Percentiles rank a stretch among this genome's conserved stretches.
Evolutionary conservation across 2,329 filamentous ascomycete species (phyloP).

Genomic region (Hypoxylon sp.): DNA sequence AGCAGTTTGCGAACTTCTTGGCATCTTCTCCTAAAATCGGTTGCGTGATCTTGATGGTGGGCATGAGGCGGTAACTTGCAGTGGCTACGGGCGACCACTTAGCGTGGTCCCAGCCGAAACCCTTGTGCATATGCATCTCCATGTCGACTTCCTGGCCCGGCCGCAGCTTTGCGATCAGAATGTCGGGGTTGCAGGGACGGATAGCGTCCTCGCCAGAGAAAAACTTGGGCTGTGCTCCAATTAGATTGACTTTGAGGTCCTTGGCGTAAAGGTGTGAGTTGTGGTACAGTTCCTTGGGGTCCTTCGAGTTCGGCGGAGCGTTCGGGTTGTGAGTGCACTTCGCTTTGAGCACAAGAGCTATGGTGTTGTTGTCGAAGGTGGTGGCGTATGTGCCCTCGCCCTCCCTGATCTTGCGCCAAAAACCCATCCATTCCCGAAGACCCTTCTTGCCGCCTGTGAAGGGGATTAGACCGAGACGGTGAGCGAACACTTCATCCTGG

Average conservation of each 20-base stretch:
- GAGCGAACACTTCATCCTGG: conserved; percentile 95
- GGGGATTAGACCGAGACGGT: conserved; percentile 90
- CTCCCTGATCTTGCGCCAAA: conserved; percentile 79
- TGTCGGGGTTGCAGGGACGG: conserved; percentile 87
- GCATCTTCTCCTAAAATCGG: conserved; percentile 92
- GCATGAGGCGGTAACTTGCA: conserved; percentile 91
- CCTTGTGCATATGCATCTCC: conserved; percentile 94
- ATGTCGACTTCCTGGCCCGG: conserved; percentile 90
- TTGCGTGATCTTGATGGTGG: conserved; percentile 84
- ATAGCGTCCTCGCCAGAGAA: conserved; percentile 80
- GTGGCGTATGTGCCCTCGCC: conserved; percentile 74
- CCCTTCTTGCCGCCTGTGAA: conserved; percentile 85
- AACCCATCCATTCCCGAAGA: conserved; percentile 82
- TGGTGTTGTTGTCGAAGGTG: conserved; percentile 86
- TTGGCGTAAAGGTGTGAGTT: conserved; percentile 87
- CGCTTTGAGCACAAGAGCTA: conserved; percentile 82
- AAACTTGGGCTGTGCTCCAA: conserved; percentile 78
- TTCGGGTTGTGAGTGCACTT: conserved; percentile 85
- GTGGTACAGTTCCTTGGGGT: conserved; percentile 87
- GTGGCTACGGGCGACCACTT: conserved; percentile 98
- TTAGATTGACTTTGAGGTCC: conserved; percentile 82
- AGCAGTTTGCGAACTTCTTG: conserved; percentile 90
- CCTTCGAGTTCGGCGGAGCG: conserved; percentile 79
- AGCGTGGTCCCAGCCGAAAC: conserved; percentile 92
- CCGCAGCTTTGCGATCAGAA: conserved; percentile 92